These are phyloP conservation scores for Mycena latifolia DNA, from an alignment of 768 basidiomycete genomes.

Conservation along the genomic window DNA sequence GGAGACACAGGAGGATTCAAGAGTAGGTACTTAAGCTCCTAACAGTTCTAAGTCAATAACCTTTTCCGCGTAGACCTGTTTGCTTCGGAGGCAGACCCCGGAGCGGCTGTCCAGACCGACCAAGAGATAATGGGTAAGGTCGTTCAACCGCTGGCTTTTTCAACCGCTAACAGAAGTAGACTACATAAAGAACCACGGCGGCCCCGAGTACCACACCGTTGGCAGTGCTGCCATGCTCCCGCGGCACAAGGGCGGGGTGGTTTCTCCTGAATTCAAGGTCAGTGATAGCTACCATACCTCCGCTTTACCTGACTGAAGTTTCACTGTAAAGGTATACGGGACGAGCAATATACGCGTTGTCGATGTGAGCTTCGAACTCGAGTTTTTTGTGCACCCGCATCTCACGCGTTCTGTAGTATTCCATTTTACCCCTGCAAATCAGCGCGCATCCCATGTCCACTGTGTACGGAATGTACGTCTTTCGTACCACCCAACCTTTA, in stretches of 20 bases:
- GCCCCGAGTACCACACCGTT: conserved; percentile 28
- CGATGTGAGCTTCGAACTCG: conserved; percentile 19
- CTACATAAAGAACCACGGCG: conserved; percentile 28
- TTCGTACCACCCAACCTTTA: not conserved
- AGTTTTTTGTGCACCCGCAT: too few relatives aligned
- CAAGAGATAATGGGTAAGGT: conserved; percentile 32
- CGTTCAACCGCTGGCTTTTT: not conserved
- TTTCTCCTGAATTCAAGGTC: conserved; percentile 19
- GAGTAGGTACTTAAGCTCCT: conserved; percentile 5
- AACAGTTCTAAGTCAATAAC: not conserved
- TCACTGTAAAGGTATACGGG: conserved; percentile 19
- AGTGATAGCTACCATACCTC: not conserved
- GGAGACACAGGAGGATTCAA: conserved; percentile 32
- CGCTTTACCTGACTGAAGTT: too few relatives aligned
- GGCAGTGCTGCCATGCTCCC: conserved; percentile 24
- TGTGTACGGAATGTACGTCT: conserved; percentile 21
- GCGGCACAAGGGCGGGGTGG: conserved; percentile 18
- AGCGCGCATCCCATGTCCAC: conserved; percentile 26
- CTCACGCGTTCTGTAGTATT: too few relatives aligned
- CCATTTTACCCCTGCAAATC: conserved; percentile 19
- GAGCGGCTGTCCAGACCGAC: conserved; percentile 34
- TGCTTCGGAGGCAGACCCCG: conserved; percentile 33
- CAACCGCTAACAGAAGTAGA: conserved; percentile 2
- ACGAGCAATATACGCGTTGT: conserved; percentile 31
- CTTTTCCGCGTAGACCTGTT: conserved; percentile 9